Conservation (phyloP, 371 early-diverging fungal species). For the Mortierella sp. region DNA sequence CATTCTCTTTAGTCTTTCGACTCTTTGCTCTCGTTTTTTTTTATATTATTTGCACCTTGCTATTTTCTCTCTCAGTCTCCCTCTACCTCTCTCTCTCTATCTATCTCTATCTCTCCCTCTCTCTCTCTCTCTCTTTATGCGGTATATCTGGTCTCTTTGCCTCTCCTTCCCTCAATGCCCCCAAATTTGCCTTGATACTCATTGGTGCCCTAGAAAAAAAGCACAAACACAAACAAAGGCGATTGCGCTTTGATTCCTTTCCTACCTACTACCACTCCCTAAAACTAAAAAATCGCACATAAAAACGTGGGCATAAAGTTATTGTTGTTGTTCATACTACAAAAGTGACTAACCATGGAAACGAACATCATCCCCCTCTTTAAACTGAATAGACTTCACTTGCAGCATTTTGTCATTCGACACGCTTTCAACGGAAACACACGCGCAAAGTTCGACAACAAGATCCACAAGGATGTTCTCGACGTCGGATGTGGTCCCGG, state of each 20-base stretch:
- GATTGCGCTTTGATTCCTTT: neutral
- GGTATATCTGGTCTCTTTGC: neutral
- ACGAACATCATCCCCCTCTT: neutral
- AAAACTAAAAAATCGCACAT: neutral
- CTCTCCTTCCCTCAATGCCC: neutral
- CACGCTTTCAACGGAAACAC: conserved; percentile 56
- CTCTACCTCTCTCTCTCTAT: neutral
- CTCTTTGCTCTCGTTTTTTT: neutral
- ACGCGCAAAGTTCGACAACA: conserved; percentile 56
- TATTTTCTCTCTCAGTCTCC: neutral
- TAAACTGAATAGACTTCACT: conserved; percentile 33
- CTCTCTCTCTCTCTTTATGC: neutral
- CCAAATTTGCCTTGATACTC: neutral
- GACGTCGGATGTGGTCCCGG: conserved; percentile 71
- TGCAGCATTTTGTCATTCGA: conserved; percentile 57
- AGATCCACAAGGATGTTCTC: conserved; percentile 58
- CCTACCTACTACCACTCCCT: neutral
- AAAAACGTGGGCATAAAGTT: neutral
- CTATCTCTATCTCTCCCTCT: too few species aligned
- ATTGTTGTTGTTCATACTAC: neutral
- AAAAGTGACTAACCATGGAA: neutral
- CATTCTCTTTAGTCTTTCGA: neutral
- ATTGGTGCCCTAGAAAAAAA: neutral
- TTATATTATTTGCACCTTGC: neutral
- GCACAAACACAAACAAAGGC: neutral